Evolutionary conservation across 2,329 filamentous ascomycete genomes (phyloP).

Genomic region (Nectriaceae sp.): DNA sequence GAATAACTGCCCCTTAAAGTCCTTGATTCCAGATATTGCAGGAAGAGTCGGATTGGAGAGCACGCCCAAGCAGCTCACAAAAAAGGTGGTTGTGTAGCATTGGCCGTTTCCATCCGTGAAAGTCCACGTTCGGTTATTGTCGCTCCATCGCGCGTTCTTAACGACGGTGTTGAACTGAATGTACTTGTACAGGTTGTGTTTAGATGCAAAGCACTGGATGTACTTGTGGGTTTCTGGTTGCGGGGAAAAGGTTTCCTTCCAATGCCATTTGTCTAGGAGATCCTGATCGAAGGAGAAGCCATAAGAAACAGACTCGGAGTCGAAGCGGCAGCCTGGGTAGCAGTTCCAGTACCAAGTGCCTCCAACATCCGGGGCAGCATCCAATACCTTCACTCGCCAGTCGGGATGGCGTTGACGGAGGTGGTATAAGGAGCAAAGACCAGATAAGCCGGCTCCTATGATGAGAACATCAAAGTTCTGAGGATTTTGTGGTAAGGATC

Average conservation of each 20-base stretch:
- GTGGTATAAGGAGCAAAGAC: conserved; percentile 42
- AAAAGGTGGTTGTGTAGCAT: conserved; percentile 9
- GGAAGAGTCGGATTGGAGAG: conserved; percentile 16
- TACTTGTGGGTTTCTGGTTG: conserved; percentile 42
- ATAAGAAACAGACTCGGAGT: conserved; percentile 43
- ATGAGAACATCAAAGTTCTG: conserved; percentile 21
- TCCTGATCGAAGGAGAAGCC: conserved; percentile 22
- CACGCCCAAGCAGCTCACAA: conserved; percentile 16
- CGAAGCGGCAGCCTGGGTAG: conserved; percentile 37
- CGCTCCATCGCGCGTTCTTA: conserved; percentile 7
- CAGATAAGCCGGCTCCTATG: conserved; percentile 33
- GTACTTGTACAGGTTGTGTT: conserved; percentile 41
- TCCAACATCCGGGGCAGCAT: conserved; percentile 20
- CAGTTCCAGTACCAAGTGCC: conserved; percentile 30
- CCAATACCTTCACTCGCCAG: conserved; percentile 20
- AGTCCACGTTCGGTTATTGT: conserved; percentile 2
- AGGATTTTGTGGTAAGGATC: too few relatives aligned
- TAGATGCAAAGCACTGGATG: conserved; percentile 43
- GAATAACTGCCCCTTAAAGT: conserved; percentile 11
- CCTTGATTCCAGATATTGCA: conserved; percentile 11
- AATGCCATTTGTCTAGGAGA: conserved; percentile 19
- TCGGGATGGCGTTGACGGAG: conserved; percentile 35
- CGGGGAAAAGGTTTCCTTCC: conserved; percentile 40
- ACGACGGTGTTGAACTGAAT: conserved; percentile 21
- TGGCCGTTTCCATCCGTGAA: conserved; percentile 7